A percentile compares a stretch with the other conserved stretches of the same genome.
phyloP scores from a whole-genome alignment of 129 eudicot species.

The Saussurea involucrata region DNA sequence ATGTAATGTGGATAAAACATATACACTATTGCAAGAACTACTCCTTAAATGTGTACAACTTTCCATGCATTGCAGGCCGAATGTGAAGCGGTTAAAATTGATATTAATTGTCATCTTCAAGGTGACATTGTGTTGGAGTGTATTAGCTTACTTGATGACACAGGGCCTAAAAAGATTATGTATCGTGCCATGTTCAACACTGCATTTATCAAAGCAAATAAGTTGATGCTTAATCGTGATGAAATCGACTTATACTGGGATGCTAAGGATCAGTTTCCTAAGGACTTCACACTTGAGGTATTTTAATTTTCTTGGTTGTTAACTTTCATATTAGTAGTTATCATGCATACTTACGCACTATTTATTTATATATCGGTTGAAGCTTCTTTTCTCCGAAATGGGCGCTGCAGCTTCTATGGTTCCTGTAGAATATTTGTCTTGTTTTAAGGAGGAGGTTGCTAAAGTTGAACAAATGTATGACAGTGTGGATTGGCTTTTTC shows the following conservation, averaged over 20 bases:
- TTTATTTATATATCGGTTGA: constrained; percentile 27
- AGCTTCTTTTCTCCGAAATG: constrained; percentile 98
- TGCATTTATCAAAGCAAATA: constrained; percentile 83
- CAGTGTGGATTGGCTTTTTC: constrained; percentile 79
- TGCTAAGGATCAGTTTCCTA: constrained; percentile 73
- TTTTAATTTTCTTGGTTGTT: neutral
- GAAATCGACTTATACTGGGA: constrained; percentile 82
- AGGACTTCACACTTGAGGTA: constrained; percentile 92
- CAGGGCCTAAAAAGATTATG: constrained; percentile 64
- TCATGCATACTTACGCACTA: neutral
- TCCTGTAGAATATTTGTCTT: constrained; percentile 58
- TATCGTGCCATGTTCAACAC: constrained; percentile 91
- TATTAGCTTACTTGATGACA: constrained; percentile 70
- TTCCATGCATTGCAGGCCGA: constrained; percentile 58
- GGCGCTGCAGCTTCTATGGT: constrained; percentile 55
- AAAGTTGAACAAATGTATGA: constrained; percentile 81
- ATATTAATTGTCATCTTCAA: constrained; percentile 79
- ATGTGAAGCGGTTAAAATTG: constrained; percentile 76
- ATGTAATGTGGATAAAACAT: neutral
- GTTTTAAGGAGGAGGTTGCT: constrained; percentile 86
- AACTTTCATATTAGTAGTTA: constrained; percentile 6
- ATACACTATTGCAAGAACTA: neutral
- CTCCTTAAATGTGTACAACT: neutral
- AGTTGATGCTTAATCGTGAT: constrained; percentile 75
- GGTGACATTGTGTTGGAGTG: constrained; percentile 97